A percentile compares a stretch with the other conserved stretches of the same genome.
Evolutionary conservation across 805 yeast genomes (phyloP).

Genomic region (Cyberlindnera americana): DNA sequence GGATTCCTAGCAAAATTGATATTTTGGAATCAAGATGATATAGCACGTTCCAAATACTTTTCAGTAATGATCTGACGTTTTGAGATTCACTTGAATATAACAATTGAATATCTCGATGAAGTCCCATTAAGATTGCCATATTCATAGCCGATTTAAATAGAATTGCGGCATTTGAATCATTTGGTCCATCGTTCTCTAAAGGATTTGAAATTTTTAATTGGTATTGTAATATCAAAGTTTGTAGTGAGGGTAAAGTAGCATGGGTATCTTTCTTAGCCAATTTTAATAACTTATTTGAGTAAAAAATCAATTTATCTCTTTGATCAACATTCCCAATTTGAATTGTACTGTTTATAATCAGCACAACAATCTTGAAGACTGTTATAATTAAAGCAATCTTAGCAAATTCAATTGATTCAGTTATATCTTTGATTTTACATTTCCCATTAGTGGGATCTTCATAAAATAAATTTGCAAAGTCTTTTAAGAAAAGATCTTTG

Average conservation of each 20-base stretch:
- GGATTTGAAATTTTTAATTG: slow-evolving; percentile 20
- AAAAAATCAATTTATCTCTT: slow-evolving; percentile 15
- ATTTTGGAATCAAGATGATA: slow-evolving; percentile 17
- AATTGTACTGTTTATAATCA: slow-evolving; percentile 8
- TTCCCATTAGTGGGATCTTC: slow-evolving; percentile 7
- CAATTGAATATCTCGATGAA: slow-evolving; percentile 22
- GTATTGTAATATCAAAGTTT: slow-evolving; percentile 18
- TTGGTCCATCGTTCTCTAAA: too few species aligned
- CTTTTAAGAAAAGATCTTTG: slow-evolving; percentile 8
- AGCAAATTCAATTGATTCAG: slow-evolving; percentile 20
- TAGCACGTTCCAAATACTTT: slow-evolving; percentile 20
- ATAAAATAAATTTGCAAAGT: slow-evolving; percentile 17
- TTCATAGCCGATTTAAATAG: slow-evolving; percentile 18
- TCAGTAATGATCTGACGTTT: slow-evolving; percentile 5
- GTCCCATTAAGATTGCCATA: slow-evolving; percentile 26
- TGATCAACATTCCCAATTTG: slow-evolving; percentile 10
- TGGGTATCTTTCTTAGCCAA: slow-evolving; percentile 12
- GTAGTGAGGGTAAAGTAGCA: slow-evolving; percentile 23
- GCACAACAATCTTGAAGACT: slow-evolving; percentile 11
- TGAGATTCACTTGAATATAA: slow-evolving; percentile 13
- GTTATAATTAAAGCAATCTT: slow-evolving; percentile 19
- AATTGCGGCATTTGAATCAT: slow-evolving; percentile 17
- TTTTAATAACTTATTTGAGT: slow-evolving; percentile 15
- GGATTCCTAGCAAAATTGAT: slow-evolving; percentile 23
- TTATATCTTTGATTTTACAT: slow-evolving; percentile 9